A percentile compares a stretch with the other conserved stretches of the same genome.
Evolutionary conservation across 176 grass and related monocot species (phyloP).

Genomic region (Neostapfia colusana): DNA sequence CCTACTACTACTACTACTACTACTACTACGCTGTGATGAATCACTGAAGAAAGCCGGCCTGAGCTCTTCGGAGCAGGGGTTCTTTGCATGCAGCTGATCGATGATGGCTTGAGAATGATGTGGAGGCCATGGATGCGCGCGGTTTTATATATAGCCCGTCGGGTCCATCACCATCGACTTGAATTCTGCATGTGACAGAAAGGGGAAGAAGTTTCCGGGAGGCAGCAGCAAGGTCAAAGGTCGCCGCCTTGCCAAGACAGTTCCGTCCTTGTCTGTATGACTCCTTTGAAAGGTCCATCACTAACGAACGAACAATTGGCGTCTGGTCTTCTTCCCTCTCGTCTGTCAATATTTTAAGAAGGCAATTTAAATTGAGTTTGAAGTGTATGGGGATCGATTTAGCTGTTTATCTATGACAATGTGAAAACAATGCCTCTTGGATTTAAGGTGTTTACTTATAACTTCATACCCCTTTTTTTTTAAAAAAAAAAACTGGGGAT

Average conservation of each 20-base stretch:
- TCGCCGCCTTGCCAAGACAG: conserved; percentile 9
- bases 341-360: no score
- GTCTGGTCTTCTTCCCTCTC: not conserved
- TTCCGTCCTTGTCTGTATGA: not conserved
- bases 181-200: conserved; percentile 16
- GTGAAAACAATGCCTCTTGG: not conserved
- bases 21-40: no score
- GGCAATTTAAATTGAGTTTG: not conserved
- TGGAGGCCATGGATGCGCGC: not conserved
- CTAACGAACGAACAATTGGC: not conserved
- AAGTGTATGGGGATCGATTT: not conserved
- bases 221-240: not conserved
- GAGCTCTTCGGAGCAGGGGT: not conserved
- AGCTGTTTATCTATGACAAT: not conserved
- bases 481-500: not conserved
- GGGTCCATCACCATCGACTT: not conserved
- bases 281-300: not conserved
- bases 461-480: not conserved
- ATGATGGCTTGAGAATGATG: not conserved
- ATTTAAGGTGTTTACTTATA: not conserved
- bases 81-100: conserved; percentile 16
- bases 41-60: not conserved
- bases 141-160: conserved; percentile 11
- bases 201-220: conserved; percentile 20
- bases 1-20: no score